Base-by-base conservation (phyloP, 306 rosid genomes). In the Castanea sativa region DNA sequence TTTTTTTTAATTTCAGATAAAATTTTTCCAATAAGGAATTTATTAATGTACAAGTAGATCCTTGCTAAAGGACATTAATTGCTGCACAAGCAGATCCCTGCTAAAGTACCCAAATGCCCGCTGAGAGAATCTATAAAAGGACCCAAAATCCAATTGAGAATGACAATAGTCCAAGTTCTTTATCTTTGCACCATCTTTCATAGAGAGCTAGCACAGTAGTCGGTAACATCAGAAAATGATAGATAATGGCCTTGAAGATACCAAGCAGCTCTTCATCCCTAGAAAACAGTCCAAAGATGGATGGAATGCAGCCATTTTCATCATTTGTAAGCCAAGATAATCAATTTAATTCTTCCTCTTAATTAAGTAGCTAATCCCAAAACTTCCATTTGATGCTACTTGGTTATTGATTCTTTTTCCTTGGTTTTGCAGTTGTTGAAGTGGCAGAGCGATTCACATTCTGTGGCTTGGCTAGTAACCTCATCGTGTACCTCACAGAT, bases 261-360 rank as follows among this genome's bases (percentile, higher is more conserved):
- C 68, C 68, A 25, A 27, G 61, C 11, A 10, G 6, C 35, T 60
- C 67, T 25, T 11, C 33, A 25, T 3, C 38, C 41, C 67, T 10
- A 25, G 33, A 60, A 23, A 60, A 60, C 67, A 32, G 6, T 14
- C 38, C 2, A 27, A 1, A 33, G 68, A n/a, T 60, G 68, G 68
- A 23, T 60, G 68, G 68, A 60, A 13, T 20, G 89, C 89, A 1
- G 86, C 89, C 25, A 76, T 86, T 53, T 86, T 86, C 81, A 83
- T 86, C 33, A 83, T 80, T 38, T 51, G 89, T 85, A 33, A 76
- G 82, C 35, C 25, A 41, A 33, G 35, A 32, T 32, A 25, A 25
- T 25, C 27, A 25, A 25, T 25, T 25, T 25, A 25, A 25, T 25
- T 25, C 27, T 1, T 25, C 27, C 27, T 25, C 27, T 25, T 25